phyloP scores from a whole-genome alignment of 2,329 filamentous ascomycete species.

The Colletotrichum falcatum region DNA sequence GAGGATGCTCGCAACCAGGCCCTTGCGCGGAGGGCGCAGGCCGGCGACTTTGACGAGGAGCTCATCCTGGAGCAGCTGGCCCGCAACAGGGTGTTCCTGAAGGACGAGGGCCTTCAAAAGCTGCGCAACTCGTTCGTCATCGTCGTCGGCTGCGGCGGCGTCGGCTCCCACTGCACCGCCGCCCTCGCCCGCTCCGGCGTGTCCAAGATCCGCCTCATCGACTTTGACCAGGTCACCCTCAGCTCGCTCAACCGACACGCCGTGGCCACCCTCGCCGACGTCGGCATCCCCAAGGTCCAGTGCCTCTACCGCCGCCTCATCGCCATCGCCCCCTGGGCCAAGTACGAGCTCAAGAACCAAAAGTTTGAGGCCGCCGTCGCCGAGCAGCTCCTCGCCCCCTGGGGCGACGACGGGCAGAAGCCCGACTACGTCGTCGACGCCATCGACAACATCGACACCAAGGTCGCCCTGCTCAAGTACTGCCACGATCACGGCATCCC shows the following conservation, averaged over 20 bases:
- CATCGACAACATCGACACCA: slow-evolving; percentile 98
- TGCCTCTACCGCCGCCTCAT: slow-evolving; percentile 84
- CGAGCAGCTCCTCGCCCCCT: slow-evolving; percentile 73
- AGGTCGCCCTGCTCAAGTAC: slow-evolving; percentile 90
- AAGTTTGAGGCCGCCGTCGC: slow-evolving; percentile 81
- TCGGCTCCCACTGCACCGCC: slow-evolving; percentile 91
- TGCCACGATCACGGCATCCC: slow-evolving; percentile 82
- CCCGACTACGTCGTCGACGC: slow-evolving; percentile 96
- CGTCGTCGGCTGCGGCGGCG: slow-evolving; percentile 92
- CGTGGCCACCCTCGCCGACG: slow-evolving; percentile 92
- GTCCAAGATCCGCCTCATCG: slow-evolving; percentile 86
- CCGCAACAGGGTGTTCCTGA: slow-evolving; percentile 91
- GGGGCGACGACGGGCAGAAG: slow-evolving; percentile 69
- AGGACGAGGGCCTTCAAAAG: slow-evolving; percentile 81
- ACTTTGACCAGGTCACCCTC: slow-evolving; percentile 97
- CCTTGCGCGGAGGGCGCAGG: slow-evolving; percentile 70
- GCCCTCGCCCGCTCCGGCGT: slow-evolving; percentile 91
- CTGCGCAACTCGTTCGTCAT: slow-evolving; percentile 87
- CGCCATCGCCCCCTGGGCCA: slow-evolving; percentile 91
- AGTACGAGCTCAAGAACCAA: slow-evolving; percentile 87
- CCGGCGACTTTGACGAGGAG: slow-evolving; percentile 77
- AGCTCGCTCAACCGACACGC: slow-evolving; percentile 97
- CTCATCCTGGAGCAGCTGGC: slow-evolving; percentile 95
- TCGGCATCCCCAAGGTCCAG: slow-evolving; percentile 91
- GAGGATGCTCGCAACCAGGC: slow-evolving; percentile 71